A percentile compares a stretch with the other conserved stretches of the same genome.
Conservation (phyloP, 176 grass and related monocot genomes). For the Thinopyrum elongatum region DNA sequence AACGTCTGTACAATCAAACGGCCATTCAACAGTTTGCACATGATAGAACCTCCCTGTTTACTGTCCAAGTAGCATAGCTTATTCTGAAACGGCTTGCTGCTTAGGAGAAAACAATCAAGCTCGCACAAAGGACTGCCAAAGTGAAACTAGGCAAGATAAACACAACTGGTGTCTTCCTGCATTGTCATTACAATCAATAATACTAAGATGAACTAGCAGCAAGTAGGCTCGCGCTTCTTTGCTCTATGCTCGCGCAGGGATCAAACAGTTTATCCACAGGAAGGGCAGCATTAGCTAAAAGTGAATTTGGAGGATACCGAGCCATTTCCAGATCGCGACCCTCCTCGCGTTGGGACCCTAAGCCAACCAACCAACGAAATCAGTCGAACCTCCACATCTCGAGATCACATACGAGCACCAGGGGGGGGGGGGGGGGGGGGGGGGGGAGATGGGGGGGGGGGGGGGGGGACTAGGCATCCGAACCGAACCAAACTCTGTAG, state of each 20-base stretch:
- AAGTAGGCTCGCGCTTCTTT: not conserved
- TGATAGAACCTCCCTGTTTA: not conserved
- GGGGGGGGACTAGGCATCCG: constrained; percentile 12
- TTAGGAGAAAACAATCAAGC: not conserved
- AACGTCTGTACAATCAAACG: not conserved
- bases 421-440: not conserved
- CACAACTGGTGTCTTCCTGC: not conserved
- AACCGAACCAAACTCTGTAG: constrained; percentile 14
- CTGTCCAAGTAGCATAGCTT: not conserved
- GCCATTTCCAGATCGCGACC: constrained; percentile 32
- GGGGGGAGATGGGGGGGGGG: not conserved
- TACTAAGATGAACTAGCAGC: not conserved
- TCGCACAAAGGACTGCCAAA: not conserved
- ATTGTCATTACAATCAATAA: not conserved
- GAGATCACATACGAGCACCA: constrained; percentile 10
- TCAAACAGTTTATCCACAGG: not conserved
- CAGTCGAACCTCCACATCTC: constrained; percentile 10
- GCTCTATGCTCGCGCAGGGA: not conserved
- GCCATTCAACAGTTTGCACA: not conserved
- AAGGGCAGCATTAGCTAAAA: not conserved
- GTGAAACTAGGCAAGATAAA: not conserved
- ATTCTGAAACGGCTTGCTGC: not conserved
- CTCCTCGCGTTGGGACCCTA: constrained; percentile 24
- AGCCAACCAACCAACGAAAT: constrained; percentile 16
- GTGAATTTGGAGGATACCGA: constrained; percentile 6